phyloP scores from a whole-genome alignment of 495 filamentous ascomycete genomes.

The Chaetomium fimeti region DNA sequence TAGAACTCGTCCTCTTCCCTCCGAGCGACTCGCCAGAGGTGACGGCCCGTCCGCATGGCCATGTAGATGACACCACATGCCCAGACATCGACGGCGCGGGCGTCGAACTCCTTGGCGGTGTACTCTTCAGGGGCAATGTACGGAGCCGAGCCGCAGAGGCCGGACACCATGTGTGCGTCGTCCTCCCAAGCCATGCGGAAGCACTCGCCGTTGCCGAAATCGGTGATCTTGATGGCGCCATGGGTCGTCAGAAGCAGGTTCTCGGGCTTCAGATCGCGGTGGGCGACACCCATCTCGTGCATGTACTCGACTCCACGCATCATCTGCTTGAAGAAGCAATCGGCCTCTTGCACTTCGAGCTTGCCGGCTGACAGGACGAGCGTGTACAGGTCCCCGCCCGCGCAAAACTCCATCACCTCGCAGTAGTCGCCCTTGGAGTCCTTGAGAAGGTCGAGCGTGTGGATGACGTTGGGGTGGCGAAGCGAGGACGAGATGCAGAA shows the following conservation, averaged over 20 bases:
- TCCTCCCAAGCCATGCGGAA: constrained; percentile 99
- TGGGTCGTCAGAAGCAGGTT: constrained; percentile 92
- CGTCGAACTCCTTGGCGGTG: constrained; percentile 90
- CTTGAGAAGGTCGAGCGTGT: constrained; percentile 91
- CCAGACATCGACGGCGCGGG: constrained; percentile 95
- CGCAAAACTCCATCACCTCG: constrained; percentile 99
- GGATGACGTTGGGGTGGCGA: constrained; percentile 96
- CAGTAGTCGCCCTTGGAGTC: constrained; percentile 98
- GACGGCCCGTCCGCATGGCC: constrained; percentile 96
- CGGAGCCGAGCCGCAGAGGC: constrained; percentile 91
- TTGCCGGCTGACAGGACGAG: constrained; percentile 89
- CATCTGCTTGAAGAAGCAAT: constrained; percentile 99
- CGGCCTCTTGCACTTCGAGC: constrained; percentile 88
- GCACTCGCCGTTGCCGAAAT: constrained; percentile 98
- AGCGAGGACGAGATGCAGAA: constrained; percentile 98
- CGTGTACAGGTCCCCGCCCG: constrained; percentile 94
- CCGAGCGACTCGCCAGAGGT: constrained; percentile 93
- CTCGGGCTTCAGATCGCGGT: constrained; percentile 96
- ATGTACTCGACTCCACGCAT: constrained; percentile 99
- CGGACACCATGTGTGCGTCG: constrained; percentile 95
- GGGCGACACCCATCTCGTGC: constrained; percentile 99
- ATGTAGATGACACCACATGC: constrained; percentile 99
- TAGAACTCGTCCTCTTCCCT: constrained; percentile 98
- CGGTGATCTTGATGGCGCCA: constrained; percentile 95
- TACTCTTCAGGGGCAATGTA: constrained; percentile 99